These are phyloP conservation scores for Debaryomycetaceae sp. DNA, from an alignment of 1,139 yeast genomes.

Conservation along the genomic window DNA sequence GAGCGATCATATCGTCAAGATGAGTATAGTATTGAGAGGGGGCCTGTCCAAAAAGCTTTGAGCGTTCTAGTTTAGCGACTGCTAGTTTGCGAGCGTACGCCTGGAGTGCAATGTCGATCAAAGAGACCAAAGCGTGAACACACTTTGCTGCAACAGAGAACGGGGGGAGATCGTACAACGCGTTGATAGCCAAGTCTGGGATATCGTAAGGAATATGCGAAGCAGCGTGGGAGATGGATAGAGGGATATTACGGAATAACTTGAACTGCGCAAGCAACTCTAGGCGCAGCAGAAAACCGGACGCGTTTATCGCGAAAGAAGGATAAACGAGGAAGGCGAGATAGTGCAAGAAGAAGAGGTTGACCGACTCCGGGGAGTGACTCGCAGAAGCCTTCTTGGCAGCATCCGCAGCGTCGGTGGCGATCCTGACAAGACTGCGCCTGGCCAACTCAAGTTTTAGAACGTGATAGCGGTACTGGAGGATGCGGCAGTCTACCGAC, in stretches of 20 bases:
- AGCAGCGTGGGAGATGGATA: slow-evolving; percentile 24
- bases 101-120: slow-evolving; percentile 29
- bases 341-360: slow-evolving; percentile 24
- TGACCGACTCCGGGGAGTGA: not conserved
- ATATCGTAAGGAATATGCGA: slow-evolving; percentile 33
- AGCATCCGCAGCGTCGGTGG: not conserved
- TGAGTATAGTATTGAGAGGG: slow-evolving; percentile 5
- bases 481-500: slow-evolving; percentile 24
- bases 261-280: slow-evolving; percentile 31
- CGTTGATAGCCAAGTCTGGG: slow-evolving; percentile 18
- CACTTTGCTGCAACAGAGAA: slow-evolving; percentile 20
- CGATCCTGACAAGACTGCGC: slow-evolving; percentile 4
- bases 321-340: slow-evolving; percentile 31
- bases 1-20: slow-evolving; percentile 3
- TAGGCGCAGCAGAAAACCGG: slow-evolving; percentile 30
- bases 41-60: slow-evolving; percentile 5
- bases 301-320: slow-evolving; percentile 39
- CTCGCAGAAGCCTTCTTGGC: not conserved
- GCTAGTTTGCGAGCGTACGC: slow-evolving; percentile 39
- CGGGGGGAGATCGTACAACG: slow-evolving; percentile 23
- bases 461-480: slow-evolving; percentile 32
- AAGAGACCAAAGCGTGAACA: slow-evolving; percentile 22
- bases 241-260: slow-evolving; percentile 19
- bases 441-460: slow-evolving; percentile 18
- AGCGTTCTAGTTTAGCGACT: slow-evolving; percentile 26